Evolutionary conservation across 257 asterid genomes (phyloP).

Genomic region (Galeopsis tetrahit): DNA sequence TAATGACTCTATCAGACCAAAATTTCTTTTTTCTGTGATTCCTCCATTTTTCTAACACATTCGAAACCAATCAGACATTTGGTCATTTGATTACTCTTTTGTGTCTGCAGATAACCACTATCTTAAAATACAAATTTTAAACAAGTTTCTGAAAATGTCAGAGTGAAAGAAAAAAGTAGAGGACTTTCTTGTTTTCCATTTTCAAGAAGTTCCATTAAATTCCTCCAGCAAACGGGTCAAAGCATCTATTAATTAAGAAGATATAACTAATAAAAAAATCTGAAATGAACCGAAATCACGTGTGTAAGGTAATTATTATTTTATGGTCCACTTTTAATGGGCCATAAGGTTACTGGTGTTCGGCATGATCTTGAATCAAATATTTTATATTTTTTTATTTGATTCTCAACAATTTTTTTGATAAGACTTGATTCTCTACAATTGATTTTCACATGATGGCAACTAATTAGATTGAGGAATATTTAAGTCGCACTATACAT

Average conservation of each 20-base stretch:
- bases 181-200: neutral
- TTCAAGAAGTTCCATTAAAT: neutral
- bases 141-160: neutral
- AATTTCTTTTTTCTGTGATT: neutral
- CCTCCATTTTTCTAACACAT: neutral
- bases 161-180: neutral
- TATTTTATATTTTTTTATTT: neutral
- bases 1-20: conserved; percentile 3
- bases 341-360: conserved; percentile 8
- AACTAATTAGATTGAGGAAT: neutral
- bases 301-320: neutral
- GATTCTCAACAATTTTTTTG: neutral
- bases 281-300: neutral
- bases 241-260: conserved; percentile 1
- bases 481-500: neutral
- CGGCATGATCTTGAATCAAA: neutral
- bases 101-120: neutral
- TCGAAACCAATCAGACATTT: neutral
- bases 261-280: conserved; percentile 17
- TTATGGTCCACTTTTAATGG: conserved; percentile 8
- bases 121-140: conserved; percentile 9
- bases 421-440: neutral
- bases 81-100: neutral
- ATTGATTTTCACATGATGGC: conserved; percentile 5
- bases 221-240: conserved; percentile 12